phyloP scores from a whole-genome alignment of 2,329 filamentous ascomycete genomes.

The Clonostachys rosea region DNA sequence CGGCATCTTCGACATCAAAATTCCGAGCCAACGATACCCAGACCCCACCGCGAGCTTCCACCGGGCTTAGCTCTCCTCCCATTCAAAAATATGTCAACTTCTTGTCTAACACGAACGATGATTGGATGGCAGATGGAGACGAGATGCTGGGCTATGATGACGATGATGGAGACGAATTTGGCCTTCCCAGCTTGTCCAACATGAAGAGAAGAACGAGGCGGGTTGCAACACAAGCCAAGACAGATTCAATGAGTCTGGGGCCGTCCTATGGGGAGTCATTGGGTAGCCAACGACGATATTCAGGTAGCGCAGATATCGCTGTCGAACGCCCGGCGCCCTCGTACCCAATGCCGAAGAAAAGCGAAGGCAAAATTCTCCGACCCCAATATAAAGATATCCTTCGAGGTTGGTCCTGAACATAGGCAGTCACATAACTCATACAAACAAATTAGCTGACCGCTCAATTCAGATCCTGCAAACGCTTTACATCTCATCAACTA shows the following conservation, averaged over 20 bases:
- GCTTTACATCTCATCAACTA: constrained; percentile 92
- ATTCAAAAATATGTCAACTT: constrained; percentile 76
- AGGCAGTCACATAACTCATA: too few species aligned
- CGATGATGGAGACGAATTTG: constrained; percentile 92
- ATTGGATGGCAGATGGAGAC: constrained; percentile 75
- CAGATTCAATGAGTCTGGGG: constrained; percentile 22
- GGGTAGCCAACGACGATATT: constrained; percentile 51
- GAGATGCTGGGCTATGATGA: constrained; percentile 79
- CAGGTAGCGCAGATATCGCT: constrained; percentile 90
- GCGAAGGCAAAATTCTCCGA: constrained; percentile 89
- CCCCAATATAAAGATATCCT: constrained; percentile 98
- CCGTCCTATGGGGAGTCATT: constrained; percentile 24
- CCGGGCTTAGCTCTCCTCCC: constrained; percentile 42
- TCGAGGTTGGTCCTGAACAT: constrained; percentile 42
- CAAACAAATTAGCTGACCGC: not conserved
- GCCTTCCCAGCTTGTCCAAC: constrained; percentile 84
- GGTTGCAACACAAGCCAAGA: constrained; percentile 31
- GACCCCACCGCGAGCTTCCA: constrained; percentile 39
- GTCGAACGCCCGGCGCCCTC: constrained; percentile 78
- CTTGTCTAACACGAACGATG: constrained; percentile 74
- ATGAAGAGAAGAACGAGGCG: constrained; percentile 71
- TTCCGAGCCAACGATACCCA: constrained; percentile 45
- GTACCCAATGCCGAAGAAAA: constrained; percentile 85
- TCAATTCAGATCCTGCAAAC: constrained; percentile 69
- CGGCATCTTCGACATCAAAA: constrained; percentile 42